These are phyloP conservation scores for Apiospora sp. DNA, from an alignment of 2,329 filamentous ascomycete species.

Conservation along the genomic window DNA sequence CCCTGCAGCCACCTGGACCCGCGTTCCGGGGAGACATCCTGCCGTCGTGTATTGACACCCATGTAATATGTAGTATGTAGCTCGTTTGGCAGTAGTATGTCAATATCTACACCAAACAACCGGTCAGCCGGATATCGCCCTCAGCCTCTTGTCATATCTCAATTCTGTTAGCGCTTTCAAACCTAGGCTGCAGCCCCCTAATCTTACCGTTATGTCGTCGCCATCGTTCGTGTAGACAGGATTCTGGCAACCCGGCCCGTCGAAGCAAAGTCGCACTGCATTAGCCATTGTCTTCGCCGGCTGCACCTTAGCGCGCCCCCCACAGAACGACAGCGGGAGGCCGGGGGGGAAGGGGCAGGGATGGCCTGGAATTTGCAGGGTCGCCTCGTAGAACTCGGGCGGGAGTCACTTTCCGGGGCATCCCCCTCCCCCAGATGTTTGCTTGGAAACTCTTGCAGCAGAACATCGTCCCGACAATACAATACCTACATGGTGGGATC, in stretches of 20 bases:
- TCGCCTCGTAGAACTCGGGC: neutral
- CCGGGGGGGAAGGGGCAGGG: neutral
- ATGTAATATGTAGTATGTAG: too few species aligned
- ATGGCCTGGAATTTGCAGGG: neutral
- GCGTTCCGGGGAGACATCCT: neutral
- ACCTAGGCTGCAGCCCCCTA: neutral
- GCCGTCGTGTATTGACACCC: neutral
- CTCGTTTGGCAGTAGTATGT: too few species aligned
- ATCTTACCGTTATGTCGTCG: neutral
- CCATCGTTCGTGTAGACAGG: neutral
- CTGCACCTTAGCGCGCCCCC: neutral
- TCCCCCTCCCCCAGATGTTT: neutral
- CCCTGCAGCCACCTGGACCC: neutral
- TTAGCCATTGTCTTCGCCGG: neutral
- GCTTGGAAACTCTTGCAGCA: neutral
- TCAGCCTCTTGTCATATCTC: neutral
- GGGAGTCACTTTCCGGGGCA: neutral
- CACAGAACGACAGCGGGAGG: neutral
- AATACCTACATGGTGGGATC: too few species aligned
- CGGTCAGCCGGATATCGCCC: conserved; percentile 16
- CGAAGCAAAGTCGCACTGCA: neutral
- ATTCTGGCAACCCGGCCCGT: neutral
- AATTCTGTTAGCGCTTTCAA: neutral
- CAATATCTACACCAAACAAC: neutral
- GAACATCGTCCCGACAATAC: neutral